Evolutionary conservation across 106 monocot genomes (phyloP), one percentile per base, ranked within the genome.

Genomic region (Apostasia shenzhenica): DNA sequence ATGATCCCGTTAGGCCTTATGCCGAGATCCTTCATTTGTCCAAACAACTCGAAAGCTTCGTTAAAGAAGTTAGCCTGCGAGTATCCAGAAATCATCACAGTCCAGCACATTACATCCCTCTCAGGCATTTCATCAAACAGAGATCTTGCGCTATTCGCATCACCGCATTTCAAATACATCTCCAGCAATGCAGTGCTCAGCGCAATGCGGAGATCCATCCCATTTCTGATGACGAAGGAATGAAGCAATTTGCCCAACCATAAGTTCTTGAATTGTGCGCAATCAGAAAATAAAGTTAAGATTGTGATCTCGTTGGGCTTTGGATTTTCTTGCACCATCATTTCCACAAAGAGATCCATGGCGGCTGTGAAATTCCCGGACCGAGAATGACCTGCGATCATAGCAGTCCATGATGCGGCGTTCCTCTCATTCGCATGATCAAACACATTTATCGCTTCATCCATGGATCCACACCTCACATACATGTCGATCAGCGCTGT

Each of bases 81-180:
- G 40, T 85, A 90, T 41, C 85, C 85, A 8, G 85, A 72, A 12
- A 85, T 72, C 78, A 90, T 85, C 1, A 78, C 85, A 2, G 72
- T 90, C 85, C 85, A 90, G 6, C 73, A 43, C 45, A 65, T 67
- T 14, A 75, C 38, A 58, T 90, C 89, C 57, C 62, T 85, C 10
- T 76, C 75, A 37, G 43, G 38, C 75, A 81, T 78, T 38, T 10
- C 3, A 48, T 85, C 82, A 70, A 90, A 90, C 58, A 90, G 14
- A 13, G 60, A 46, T 70, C 80, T 80, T 2, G 85, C 82, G 12
- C 76, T 83, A 42, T 44, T 50, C 2, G 71, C 43, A 54, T 78
- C 67, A 2, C 85, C 80, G 51, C 82, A 83, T 55, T 85, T 85
- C 38, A 75, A 70, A 58, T 90, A 88, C 84, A 88, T 82, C 59